A percentile compares a stretch with the other conserved stretches of the same genome.
Evolutionary conservation across 2,329 filamentous ascomycete species (phyloP).

Genomic region (Trichoderma brevicompactum): DNA sequence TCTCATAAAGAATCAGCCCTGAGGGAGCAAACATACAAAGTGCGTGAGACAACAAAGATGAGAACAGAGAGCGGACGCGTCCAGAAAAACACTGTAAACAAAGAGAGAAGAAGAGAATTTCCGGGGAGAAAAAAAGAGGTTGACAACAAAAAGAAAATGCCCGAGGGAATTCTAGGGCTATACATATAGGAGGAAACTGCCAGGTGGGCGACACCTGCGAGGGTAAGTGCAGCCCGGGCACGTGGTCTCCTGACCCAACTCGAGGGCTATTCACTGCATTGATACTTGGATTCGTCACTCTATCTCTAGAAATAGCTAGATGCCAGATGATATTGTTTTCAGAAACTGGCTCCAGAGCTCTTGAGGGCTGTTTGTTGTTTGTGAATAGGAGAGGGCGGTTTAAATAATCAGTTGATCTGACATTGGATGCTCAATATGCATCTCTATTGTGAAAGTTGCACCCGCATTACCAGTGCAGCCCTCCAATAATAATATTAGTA

Average conservation of each 20-base stretch:
- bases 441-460: too few relatives aligned
- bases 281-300: rapidly evolving
- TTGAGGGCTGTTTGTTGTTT: neutral
- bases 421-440: neutral
- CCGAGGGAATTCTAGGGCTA: neutral
- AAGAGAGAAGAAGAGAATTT: neutral
- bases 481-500: too few relatives aligned
- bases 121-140: neutral
- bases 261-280: constrained; percentile 16
- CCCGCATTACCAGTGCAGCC: too few relatives aligned
- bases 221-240: constrained; percentile 10
- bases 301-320: too few relatives aligned
- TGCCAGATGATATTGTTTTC: neutral
- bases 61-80: neutral
- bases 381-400: neutral
- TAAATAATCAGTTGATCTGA: neutral
- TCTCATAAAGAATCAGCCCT: neutral
- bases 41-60: neutral
- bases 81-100: neutral
- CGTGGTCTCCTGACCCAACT: constrained; percentile 7
- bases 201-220: constrained; percentile 11
- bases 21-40: neutral
- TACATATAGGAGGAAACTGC: neutral
- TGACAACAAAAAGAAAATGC: neutral
- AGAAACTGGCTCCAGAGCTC: neutral